These are phyloP conservation scores for Coemansia umbellata DNA, from an alignment of 192 early-diverging fungal genomes.

Conservation along the genomic window DNA sequence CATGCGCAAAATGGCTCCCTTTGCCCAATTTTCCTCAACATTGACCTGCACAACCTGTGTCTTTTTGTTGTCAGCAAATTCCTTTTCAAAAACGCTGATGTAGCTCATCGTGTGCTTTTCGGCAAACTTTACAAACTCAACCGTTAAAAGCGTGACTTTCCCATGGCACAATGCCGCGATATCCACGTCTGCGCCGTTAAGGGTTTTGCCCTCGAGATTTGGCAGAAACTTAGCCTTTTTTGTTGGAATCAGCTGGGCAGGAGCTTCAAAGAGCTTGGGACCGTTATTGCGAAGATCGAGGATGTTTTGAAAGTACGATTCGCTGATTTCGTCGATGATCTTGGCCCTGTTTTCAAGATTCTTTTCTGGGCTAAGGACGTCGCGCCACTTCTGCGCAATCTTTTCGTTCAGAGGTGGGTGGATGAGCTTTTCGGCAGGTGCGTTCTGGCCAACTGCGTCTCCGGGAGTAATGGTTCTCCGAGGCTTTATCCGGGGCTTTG, in stretches of 20 bases:
- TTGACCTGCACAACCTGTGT: slow-evolving; percentile 48
- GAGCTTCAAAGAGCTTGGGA: slow-evolving; percentile 48
- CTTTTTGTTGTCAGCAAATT: slow-evolving; percentile 8
- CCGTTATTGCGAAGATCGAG: slow-evolving; percentile 51
- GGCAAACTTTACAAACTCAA: slow-evolving; percentile 50
- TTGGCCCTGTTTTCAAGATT: slow-evolving; percentile 46
- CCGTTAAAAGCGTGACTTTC: slow-evolving; percentile 35
- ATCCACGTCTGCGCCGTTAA: slow-evolving; percentile 16
- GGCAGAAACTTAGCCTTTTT: slow-evolving; percentile 37
- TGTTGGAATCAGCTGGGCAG: slow-evolving; percentile 31
- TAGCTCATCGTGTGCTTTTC: slow-evolving; percentile 46
- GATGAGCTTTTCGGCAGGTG: slow-evolving; percentile 20
- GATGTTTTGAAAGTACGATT: slow-evolving; percentile 51
- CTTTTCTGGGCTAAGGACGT: slow-evolving; percentile 46
- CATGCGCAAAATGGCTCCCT: slow-evolving; percentile 37
- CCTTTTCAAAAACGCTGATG: slow-evolving; percentile 27
- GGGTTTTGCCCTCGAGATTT: slow-evolving; percentile 39
- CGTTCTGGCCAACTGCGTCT: slow-evolving; percentile 39
- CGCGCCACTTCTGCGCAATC: slow-evolving; percentile 31
- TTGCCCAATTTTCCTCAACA: slow-evolving; percentile 51
- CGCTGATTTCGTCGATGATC: slow-evolving; percentile 46
- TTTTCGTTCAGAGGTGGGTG: slow-evolving; percentile 15
- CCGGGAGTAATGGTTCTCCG: slow-evolving; percentile 44
- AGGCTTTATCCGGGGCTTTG: slow-evolving; percentile 41
- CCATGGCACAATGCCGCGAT: slow-evolving; percentile 25